Evolutionary conservation across 768 basidiomycete genomes (phyloP).

Genomic region (Suillus sp.): DNA sequence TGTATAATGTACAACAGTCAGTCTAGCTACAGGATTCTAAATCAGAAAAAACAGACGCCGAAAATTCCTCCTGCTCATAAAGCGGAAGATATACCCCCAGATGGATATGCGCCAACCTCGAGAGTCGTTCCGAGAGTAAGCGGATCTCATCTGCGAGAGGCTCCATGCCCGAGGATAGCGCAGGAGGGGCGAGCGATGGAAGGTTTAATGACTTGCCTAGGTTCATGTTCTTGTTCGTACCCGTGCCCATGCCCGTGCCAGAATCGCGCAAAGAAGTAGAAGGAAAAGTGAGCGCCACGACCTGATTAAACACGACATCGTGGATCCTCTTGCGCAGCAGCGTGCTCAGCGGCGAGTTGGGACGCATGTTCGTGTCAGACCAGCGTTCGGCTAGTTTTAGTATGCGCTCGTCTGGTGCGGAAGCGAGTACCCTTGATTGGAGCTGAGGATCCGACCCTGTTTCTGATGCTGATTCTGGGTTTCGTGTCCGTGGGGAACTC

Average conservation of each 20-base stretch:
- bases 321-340: conserved; percentile 66
- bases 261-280: conserved; percentile 36
- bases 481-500: not conserved
- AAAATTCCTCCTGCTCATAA: conserved; percentile 70
- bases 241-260: conserved; percentile 16
- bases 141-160: conserved; percentile 67
- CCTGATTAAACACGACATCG: conserved; percentile 62
- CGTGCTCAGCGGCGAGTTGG: conserved; percentile 56
- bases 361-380: conserved; percentile 67
- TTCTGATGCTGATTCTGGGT: conserved; percentile 7
- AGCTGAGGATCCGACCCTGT: conserved; percentile 19
- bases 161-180: conserved; percentile 63
- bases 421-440: conserved; percentile 28
- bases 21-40: not conserved
- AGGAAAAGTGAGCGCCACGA: conserved; percentile 55
- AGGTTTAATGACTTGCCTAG: conserved; percentile 32
- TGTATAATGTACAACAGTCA: conserved; percentile 6
- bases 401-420: conserved; percentile 52
- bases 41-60: conserved; percentile 19
- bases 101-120: conserved; percentile 73
- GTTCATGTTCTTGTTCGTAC: conserved; percentile 31
- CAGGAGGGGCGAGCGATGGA: conserved; percentile 14
- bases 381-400: conserved; percentile 68
- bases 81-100: conserved; percentile 74
- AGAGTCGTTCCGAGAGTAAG: conserved; percentile 68